Evolutionary conservation across 1,284 basidiomycete species (phyloP), one percentile per base, ranked within the genome.

Genomic region (Peniophora sp.): DNA sequence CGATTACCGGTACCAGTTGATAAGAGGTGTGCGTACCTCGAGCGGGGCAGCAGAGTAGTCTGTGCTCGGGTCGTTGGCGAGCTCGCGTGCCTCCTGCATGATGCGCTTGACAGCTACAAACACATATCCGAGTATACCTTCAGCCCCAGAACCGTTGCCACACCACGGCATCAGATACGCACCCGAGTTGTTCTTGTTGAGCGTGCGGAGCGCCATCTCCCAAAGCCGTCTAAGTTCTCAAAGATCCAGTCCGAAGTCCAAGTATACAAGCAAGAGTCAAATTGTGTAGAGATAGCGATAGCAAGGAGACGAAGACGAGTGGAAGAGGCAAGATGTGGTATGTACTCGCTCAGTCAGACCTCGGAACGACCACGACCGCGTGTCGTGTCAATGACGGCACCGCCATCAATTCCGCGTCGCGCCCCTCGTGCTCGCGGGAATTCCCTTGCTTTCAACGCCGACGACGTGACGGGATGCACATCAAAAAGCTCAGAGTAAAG

Each of bases 81-180:
- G 79, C 65, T 98, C 95, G 55, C 82, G 75, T 3, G 94, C 95
- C 69, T 98, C 95, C 65, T 93, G 92, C 82, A 98, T 90, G 58
- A 98, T 97, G 45, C 96, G 85, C 73, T 97, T 97, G 53, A 97
- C 89, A 50, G 92, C 92, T 79, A 69, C 38, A 41, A 17, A 20
- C 38, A 32, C 27, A 35, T 47, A 22, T 59, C 22, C 44, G 32
- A 27, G 34, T n/a, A 39, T 34, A n/a, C 34, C 19, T 39, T 57
- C 23, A 58, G 48, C 39, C 22, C 10, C 19, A 27, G 14, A 2
- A n/a, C n/a, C n/a, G n/a, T n/a, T n/a, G n/a, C 9, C 20, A 12
- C 14, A 3, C 3, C 45, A 39, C 17, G 34, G 8, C 25, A 49
- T 24, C 36, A 41, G 23, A 54, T 35, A 63, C 75, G 46, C 35